Percentiles rank a stretch among this genome's conserved stretches.
phyloP scores from a whole-genome alignment of 495 filamentous ascomycete genomes.

The Aspergillus hancockii region DNA sequence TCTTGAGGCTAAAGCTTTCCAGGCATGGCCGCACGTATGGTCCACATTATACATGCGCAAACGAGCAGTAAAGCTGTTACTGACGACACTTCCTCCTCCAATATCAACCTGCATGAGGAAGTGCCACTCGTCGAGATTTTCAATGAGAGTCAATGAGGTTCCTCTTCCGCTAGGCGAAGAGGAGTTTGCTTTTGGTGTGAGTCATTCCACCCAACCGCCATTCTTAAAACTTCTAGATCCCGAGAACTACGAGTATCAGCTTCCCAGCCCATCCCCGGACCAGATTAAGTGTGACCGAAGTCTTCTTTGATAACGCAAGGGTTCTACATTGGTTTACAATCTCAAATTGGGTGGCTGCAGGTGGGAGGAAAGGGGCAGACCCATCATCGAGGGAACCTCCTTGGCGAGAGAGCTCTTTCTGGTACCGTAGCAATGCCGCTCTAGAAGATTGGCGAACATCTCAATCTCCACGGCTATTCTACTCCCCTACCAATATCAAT shows the following conservation, averaged over 20 bases:
- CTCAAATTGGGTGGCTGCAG: not conserved
- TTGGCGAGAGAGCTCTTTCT: not conserved
- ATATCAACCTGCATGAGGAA: no score
- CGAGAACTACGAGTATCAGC: not conserved
- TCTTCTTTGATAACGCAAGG: not conserved
- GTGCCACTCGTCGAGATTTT: not conserved
- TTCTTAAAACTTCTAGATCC: not conserved
- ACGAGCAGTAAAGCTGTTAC: not conserved
- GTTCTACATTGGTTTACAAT: slow-evolving; percentile 4
- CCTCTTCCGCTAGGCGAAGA: slow-evolving; percentile 6
- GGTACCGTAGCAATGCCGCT: not conserved
- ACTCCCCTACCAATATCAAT: slow-evolving; percentile 1
- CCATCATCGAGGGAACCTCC: not conserved
- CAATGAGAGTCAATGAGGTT: not conserved
- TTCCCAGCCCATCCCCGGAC: not conserved
- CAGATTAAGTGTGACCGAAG: not conserved
- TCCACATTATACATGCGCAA: not conserved
- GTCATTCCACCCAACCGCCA: not conserved
- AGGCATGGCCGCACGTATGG: slow-evolving; percentile 6
- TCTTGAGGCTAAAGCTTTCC: no score
- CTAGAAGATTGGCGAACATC: slow-evolving; percentile 5
- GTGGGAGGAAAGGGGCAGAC: not conserved
- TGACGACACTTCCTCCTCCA: not conserved
- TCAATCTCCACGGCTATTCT: not conserved
- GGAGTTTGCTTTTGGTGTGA: slow-evolving; percentile 4